phyloP scores from a whole-genome alignment of 2,329 filamentous ascomycete species.

The Aureobasidium sp. region DNA sequence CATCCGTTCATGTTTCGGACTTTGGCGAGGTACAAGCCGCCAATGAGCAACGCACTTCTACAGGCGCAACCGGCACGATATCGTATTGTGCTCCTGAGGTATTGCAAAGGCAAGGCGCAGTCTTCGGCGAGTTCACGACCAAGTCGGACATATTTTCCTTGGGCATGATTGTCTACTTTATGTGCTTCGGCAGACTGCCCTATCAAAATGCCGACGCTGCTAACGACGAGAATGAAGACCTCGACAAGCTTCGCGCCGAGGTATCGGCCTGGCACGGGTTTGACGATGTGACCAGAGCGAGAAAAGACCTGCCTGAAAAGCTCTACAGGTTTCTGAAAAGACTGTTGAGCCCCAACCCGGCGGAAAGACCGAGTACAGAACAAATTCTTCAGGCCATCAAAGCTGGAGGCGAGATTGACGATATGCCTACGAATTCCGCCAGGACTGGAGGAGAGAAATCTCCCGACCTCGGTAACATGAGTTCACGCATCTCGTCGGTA shows the following conservation, averaged over 20 bases:
- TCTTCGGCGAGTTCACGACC: constrained; percentile 86
- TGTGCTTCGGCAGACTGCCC: constrained; percentile 87
- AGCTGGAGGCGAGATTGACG: constrained; percentile 49
- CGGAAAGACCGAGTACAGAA: constrained; percentile 71
- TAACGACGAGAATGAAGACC: constrained; percentile 75
- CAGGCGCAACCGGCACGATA: constrained; percentile 89
- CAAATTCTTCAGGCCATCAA: constrained; percentile 78
- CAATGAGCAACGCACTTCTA: constrained; percentile 74
- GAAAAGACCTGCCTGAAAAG: constrained; percentile 76
- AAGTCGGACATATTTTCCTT: constrained; percentile 98
- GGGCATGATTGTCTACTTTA: constrained; percentile 97
- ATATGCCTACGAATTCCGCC: background rate
- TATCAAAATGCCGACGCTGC: constrained; percentile 24
- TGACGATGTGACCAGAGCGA: constrained; percentile 58
- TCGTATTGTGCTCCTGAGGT: constrained; percentile 98
- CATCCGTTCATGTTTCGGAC: constrained; percentile 86
- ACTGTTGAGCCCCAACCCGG: constrained; percentile 69
- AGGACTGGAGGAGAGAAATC: constrained; percentile 30
- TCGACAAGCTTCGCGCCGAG: constrained; percentile 73
- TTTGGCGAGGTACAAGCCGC: constrained; percentile 94
- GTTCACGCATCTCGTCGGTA: constrained; percentile 38
- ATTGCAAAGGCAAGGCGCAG: constrained; percentile 55
- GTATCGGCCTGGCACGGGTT: constrained; percentile 80
- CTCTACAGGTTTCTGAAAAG: constrained; percentile 79
- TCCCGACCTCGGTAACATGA: constrained; percentile 23